Conservation (phyloP, 23 red algal species). For the Chondrus crispus region DNA sequence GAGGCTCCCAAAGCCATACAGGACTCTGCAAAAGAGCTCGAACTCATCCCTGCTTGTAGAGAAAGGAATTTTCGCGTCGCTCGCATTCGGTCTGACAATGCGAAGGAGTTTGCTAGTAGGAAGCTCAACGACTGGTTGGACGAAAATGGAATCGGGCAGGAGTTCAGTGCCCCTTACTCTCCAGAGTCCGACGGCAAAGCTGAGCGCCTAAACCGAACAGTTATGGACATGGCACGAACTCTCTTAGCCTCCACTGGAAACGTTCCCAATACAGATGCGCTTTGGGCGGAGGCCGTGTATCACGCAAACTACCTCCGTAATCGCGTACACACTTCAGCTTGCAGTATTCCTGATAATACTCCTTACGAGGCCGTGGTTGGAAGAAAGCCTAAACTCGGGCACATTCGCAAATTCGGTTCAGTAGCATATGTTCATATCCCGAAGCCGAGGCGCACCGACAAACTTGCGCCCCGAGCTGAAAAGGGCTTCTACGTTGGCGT, state of each 20-base stretch:
- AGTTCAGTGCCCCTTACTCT: not conserved
- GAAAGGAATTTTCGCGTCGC: too few relatives aligned
- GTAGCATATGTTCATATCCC: too few relatives aligned
- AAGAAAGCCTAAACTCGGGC: not conserved
- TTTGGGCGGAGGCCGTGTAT: not conserved
- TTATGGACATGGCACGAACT: not conserved
- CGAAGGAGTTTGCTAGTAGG: not conserved
- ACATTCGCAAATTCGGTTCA: not conserved
- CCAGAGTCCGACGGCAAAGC: constrained; percentile 11
- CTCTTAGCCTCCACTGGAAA: not conserved
- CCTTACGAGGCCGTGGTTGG: not conserved
- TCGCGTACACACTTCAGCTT: not conserved
- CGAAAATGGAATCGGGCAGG: constrained; percentile 9
- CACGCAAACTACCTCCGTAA: not conserved
- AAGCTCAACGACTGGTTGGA: not conserved
- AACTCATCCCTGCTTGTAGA: too few relatives aligned
- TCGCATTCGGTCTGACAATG: constrained; percentile 18
- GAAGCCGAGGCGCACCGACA: too few relatives aligned
- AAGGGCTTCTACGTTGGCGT: too few relatives aligned
- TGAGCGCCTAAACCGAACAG: not conserved
- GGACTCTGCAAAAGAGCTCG: too few relatives aligned
- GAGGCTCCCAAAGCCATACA: too few relatives aligned
- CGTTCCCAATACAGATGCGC: not conserved
- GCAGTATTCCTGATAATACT: not conserved
- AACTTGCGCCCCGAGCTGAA: too few relatives aligned